Evolutionary conservation across 768 basidiomycete species (phyloP), one percentile per base, ranked within the genome.

Genomic region (Mycena leptocephala): DNA sequence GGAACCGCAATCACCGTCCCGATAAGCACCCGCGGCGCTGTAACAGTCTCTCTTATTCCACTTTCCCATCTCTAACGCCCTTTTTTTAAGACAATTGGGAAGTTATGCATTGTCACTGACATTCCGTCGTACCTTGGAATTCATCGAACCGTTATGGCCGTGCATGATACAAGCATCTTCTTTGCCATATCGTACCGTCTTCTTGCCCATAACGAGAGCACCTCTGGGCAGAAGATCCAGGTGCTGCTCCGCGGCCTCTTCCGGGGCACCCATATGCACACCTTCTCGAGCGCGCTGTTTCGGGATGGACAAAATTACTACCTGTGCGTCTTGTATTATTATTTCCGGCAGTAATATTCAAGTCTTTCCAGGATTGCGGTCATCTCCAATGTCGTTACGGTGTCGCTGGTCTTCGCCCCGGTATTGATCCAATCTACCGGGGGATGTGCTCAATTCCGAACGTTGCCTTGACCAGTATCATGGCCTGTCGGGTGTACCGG

Each of bases 1-100:
- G 85, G 77, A 11, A 75, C 75, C 0, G 69, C 81, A n/a, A 32
- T 85, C 11, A 75, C 81, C 3, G 75, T 82, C 9, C 24, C 48
- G 24, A 7, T 51, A 7, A 26, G 48, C n/a, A 51, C n/a, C n/a
- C 48, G 24, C n/a, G 48, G n/a, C n/a, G n/a, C n/a, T n/a, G n/a
- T n/a, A n/a, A n/a, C n/a, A n/a, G n/a, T n/a, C n/a, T n/a, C n/a
- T n/a, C n/a, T n/a, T n/a, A n/a, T n/a, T n/a, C n/a, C n/a, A n/a
- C n/a, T n/a, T n/a, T n/a, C n/a, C n/a, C n/a, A n/a, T n/a, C n/a
- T n/a, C n/a, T n/a, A n/a, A n/a, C n/a, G n/a, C n/a, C n/a, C n/a
- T n/a, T n/a, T n/a, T n/a, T n/a, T n/a, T n/a, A n/a, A n/a, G n/a
- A 16, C 22, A 8, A 26, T 51, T 24, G 48, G 48, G 48, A 24